These are phyloP conservation scores for Dispira parvispora DNA, from an alignment of 192 early-diverging fungal species.

Conservation along the genomic window DNA sequence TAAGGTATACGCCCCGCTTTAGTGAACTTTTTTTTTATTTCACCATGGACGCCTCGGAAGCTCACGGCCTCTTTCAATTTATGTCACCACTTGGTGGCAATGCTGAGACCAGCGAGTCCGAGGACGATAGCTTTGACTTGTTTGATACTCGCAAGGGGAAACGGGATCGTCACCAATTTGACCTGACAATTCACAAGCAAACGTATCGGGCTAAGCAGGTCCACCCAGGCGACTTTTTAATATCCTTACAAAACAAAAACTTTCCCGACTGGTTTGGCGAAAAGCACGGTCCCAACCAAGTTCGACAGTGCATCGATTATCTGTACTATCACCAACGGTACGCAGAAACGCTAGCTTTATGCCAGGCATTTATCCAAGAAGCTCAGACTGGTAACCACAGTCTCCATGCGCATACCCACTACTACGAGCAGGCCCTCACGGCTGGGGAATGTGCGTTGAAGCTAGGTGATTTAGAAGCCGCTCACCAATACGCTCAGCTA, in stretches of 20 bases:
- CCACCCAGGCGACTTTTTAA: not conserved
- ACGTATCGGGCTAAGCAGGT: not conserved
- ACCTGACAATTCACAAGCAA: not conserved
- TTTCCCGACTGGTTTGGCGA: not conserved
- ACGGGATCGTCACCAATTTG: not conserved
- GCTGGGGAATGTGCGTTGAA: not conserved
- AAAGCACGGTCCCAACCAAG: not conserved
- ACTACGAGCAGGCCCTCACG: not conserved
- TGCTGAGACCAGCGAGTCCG: not conserved
- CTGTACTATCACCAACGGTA: not conserved
- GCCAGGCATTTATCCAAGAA: not conserved
- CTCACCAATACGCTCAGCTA: not conserved
- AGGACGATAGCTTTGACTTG: not conserved
- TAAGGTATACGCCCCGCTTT: too few species aligned
- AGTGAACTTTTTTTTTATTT: too few species aligned
- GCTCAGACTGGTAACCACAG: not conserved
- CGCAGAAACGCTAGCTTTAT: not conserved
- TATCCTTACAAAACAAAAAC: not conserved
- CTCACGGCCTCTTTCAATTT: not conserved
- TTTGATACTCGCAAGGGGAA: not conserved
- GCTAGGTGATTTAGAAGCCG: not conserved
- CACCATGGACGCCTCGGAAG: not conserved
- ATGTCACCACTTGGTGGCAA: not conserved
- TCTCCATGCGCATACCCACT: not conserved
- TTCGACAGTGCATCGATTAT: conserved; percentile 2